Evolutionary conservation across 352 stramenopile genomes (phyloP).

Genomic region (Elongisporangium anandrum): DNA sequence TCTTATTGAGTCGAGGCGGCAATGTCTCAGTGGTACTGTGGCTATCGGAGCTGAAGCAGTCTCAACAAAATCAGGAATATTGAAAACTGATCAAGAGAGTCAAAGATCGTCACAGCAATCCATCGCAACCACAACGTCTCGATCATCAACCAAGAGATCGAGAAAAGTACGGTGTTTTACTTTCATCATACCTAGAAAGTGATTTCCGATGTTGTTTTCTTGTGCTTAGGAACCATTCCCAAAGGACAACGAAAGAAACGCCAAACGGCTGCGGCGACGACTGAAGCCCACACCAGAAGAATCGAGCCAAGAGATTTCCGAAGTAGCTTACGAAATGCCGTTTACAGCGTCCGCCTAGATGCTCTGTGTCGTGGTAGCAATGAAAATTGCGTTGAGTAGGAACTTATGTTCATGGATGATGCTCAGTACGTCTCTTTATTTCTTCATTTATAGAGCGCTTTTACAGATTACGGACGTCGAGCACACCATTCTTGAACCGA

Average conservation of each 20-base stretch:
- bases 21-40: neutral
- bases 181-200: no score
- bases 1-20: neutral
- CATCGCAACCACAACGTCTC: neutral
- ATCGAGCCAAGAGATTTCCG: neutral
- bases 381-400: neutral
- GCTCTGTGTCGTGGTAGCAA: neutral
- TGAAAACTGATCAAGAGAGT: neutral
- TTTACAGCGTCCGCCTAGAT: neutral
- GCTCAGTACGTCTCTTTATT: no score
- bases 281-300: neutral
- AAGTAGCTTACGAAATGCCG: neutral
- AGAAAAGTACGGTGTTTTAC: neutral
- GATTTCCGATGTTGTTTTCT: no score
- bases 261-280: neutral
- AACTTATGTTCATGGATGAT: no score
- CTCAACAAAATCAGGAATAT: neutral
- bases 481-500: conserved; percentile 66
- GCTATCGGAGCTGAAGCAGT: neutral
- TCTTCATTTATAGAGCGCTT: conserved; percentile 6
- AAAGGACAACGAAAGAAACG: neutral
- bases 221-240: no score
- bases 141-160: neutral
- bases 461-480: conserved; percentile 59
- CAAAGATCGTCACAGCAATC: neutral